Conservation (phyloP, 345 rosid genomes). For the Lagerstroemia speciosa region DNA sequence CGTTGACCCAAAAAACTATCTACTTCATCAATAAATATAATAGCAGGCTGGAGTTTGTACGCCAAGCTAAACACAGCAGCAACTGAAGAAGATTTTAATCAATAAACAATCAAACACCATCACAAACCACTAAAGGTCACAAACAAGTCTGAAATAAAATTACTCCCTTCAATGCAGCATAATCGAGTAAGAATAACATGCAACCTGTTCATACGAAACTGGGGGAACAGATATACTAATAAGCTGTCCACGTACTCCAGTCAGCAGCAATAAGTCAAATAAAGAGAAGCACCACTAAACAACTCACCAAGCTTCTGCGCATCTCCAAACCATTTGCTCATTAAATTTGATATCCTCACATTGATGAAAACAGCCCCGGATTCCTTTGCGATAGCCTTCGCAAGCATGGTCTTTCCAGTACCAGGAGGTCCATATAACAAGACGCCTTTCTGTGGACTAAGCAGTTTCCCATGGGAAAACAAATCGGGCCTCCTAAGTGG, state of each 20-base stretch:
- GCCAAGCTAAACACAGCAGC: conserved; percentile 96
- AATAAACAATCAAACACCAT: neutral
- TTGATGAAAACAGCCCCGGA: conserved; percentile 96
- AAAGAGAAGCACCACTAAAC: too few relatives aligned
- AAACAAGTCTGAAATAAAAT: neutral
- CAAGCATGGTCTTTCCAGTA: conserved; percentile 98
- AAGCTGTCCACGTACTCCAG: neutral
- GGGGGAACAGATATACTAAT: neutral
- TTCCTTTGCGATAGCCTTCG: conserved; percentile 95
- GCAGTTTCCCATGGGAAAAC: conserved; percentile 84
- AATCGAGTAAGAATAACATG: neutral
- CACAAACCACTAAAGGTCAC: too few relatives aligned
- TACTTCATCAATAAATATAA: conserved; percentile 91
- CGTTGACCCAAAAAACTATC: conserved; percentile 97
- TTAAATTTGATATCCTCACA: conserved; percentile 74
- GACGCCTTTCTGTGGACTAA: conserved; percentile 93
- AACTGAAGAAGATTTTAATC: conserved; percentile 37
- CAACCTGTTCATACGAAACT: neutral
- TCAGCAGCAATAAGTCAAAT: neutral
- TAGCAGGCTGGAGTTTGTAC: conserved; percentile 89
- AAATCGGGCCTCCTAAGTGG: conserved; percentile 85
- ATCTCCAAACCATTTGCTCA: conserved; percentile 99
- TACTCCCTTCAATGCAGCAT: neutral
- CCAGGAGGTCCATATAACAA: conserved; percentile 96
- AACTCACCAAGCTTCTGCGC: conserved; percentile 96